Evolutionary conservation across 805 yeast species (phyloP).

Genomic region (Candida tibetensis): DNA sequence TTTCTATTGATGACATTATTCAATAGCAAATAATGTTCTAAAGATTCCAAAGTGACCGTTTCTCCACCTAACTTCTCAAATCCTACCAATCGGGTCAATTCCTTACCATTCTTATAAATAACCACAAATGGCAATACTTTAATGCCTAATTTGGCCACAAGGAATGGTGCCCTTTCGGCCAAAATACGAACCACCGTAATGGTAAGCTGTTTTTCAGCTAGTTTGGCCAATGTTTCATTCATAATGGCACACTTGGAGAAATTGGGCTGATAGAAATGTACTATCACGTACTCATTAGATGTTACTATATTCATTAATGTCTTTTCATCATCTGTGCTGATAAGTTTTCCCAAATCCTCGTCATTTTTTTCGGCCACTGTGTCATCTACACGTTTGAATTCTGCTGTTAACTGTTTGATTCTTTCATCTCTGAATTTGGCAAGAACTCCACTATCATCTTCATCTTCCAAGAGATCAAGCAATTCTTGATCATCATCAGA

Average conservation of each 20-base stretch:
- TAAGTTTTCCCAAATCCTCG: slow-evolving; percentile 43
- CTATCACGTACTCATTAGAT: slow-evolving; percentile 39
- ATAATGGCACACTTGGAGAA: slow-evolving; percentile 61
- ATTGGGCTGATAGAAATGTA: slow-evolving; percentile 62
- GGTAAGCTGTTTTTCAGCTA: slow-evolving; percentile 59
- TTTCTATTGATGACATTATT: slow-evolving; percentile 30
- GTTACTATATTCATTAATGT: slow-evolving; percentile 53
- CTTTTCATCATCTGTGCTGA: slow-evolving; percentile 49
- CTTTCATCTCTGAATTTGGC: slow-evolving; percentile 60
- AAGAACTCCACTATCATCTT: slow-evolving; percentile 46
- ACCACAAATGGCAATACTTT: slow-evolving; percentile 72
- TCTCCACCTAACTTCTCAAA: slow-evolving; percentile 56
- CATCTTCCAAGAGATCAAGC: slow-evolving; percentile 24
- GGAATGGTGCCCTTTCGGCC: slow-evolving; percentile 69
- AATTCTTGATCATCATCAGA: slow-evolving; percentile 8
- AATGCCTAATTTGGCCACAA: slow-evolving; percentile 59
- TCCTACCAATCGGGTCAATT: slow-evolving; percentile 61
- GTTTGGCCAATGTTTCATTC: slow-evolving; percentile 40
- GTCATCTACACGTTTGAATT: slow-evolving; percentile 34
- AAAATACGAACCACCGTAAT: slow-evolving; percentile 53
- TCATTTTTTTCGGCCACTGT: slow-evolving; percentile 28
- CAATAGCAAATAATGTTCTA: slow-evolving; percentile 40
- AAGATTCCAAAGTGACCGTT: slow-evolving; percentile 45
- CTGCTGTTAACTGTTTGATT: slow-evolving; percentile 51
- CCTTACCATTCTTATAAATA: slow-evolving; percentile 58